A percentile compares a stretch with the other conserved stretches of the same genome.
Evolutionary conservation across 768 basidiomycete species (phyloP).

Genomic region (Tulasnella sp.): DNA sequence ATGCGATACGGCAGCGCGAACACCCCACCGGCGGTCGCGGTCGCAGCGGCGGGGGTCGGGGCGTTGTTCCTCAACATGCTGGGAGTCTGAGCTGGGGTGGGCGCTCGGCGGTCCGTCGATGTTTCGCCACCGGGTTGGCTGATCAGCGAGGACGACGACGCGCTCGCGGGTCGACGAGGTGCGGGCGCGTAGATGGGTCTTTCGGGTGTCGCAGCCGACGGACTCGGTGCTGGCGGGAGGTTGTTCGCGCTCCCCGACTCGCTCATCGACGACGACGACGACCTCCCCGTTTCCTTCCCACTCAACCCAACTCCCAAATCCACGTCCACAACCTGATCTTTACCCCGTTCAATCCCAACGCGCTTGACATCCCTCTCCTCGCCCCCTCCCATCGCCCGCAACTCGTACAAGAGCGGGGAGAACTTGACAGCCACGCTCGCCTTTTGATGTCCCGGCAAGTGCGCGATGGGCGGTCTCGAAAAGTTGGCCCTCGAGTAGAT

Average conservation of each 20-base stretch:
- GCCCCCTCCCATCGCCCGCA: conserved; percentile 39
- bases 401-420: conserved; percentile 84
- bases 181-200: conserved; percentile 7
- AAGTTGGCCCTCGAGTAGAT: conserved; percentile 96
- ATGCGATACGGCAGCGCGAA: conserved; percentile 90
- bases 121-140: background rate
- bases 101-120: background rate
- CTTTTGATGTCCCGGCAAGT: conserved; percentile 92
- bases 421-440: conserved; percentile 90
- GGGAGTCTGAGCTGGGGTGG: conserved; percentile 5
- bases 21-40: conserved; percentile 38
- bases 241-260: conserved; percentile 22
- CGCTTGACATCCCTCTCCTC: conserved; percentile 35
- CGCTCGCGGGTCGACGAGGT: background rate
- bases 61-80: background rate
- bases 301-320: conserved; percentile 43
- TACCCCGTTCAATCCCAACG: conserved; percentile 53
- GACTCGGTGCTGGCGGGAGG: background rate
- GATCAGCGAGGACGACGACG: background rate
- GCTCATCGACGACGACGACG: conserved; percentile 16
- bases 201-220: conserved; percentile 9
- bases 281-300: conserved; percentile 23
- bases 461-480: conserved; percentile 82
- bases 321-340: conserved; percentile 48
- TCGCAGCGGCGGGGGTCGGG: background rate